Evolutionary conservation across 805 yeast species (phyloP).

Genomic region (Starmera dryadoides): DNA sequence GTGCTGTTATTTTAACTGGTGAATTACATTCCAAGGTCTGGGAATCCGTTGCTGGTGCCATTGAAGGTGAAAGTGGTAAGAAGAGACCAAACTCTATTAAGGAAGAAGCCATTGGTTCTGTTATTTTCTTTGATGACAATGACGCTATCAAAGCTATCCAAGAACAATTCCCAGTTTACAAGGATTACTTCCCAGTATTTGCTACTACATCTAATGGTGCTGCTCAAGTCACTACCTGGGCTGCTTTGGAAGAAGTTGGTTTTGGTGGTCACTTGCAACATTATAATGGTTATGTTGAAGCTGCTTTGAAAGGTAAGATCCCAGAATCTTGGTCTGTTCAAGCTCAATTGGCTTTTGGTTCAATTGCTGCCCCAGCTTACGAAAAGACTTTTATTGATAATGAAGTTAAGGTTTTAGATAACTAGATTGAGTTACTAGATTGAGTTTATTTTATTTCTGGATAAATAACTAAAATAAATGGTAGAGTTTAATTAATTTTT

Average conservation of each 20-base stretch:
- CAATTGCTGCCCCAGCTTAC: slow-evolving; percentile 27
- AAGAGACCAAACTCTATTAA: slow-evolving; percentile 35
- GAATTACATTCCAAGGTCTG: slow-evolving; percentile 38
- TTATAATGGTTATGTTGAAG: slow-evolving; percentile 38
- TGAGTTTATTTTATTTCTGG: too few relatives aligned
- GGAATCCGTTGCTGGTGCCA: slow-evolving; percentile 31
- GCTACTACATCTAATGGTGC: slow-evolving; percentile 42
- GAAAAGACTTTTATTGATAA: slow-evolving; percentile 36
- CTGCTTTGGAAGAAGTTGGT: slow-evolving; percentile 35
- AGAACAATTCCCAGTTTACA: slow-evolving; percentile 34
- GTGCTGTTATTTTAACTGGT: slow-evolving; percentile 42
- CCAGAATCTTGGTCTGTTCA: slow-evolving; percentile 38
- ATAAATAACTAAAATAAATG: too few relatives aligned
- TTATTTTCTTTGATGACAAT: slow-evolving; percentile 41
- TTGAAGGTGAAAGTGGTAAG: slow-evolving; percentile 29
- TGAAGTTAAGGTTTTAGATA: slow-evolving; percentile 29
- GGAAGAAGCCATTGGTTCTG: slow-evolving; percentile 42
- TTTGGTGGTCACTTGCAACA: slow-evolving; percentile 48
- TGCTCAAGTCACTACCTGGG: slow-evolving; percentile 44
- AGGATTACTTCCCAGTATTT: slow-evolving; percentile 38
- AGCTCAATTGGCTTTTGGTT: slow-evolving; percentile 46
- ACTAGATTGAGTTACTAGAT: slow-evolving; percentile 1
- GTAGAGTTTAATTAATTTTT: too few relatives aligned
- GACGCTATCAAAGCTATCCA: slow-evolving; percentile 31
- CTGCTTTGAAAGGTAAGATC: slow-evolving; percentile 30